These are phyloP conservation scores for Chlamydomonas reinhardtii DNA, from an alignment of 163 green algal species.

Conservation along the genomic window DNA sequence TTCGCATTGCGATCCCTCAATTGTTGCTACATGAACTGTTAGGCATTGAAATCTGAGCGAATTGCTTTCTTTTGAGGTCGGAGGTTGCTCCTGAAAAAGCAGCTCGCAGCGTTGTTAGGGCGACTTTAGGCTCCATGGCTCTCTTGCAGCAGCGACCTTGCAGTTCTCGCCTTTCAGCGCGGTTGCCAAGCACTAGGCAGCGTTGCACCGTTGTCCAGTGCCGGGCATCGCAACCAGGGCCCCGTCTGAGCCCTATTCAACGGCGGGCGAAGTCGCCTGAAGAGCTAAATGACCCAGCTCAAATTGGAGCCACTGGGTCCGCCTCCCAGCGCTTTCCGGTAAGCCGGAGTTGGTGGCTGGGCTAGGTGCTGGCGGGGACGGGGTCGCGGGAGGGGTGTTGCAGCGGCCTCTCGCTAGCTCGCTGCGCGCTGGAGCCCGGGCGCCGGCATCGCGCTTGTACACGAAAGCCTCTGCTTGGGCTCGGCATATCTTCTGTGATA, in stretches of 20 bases:
- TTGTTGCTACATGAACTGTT: not conserved
- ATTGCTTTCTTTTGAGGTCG: too few species aligned
- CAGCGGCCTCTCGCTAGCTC: too few species aligned
- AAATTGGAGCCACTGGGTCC: conserved; percentile 54
- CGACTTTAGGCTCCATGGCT: not conserved
- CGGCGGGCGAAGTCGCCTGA: not conserved
- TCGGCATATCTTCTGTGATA: too few species aligned
- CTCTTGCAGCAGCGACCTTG: not conserved
- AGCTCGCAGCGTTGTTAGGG: not conserved
- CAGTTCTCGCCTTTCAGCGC: not conserved
- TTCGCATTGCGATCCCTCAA: not conserved
- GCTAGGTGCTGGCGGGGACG: too few species aligned
- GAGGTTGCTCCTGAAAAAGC: not conserved
- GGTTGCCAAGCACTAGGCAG: not conserved
- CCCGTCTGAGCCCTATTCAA: not conserved
- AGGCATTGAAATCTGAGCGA: not conserved
- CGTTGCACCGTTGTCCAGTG: not conserved
- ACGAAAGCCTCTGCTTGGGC: too few species aligned
- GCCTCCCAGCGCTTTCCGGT: conserved; percentile 46
- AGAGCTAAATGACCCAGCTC: conserved; percentile 53
- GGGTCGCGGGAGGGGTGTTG: not conserved
- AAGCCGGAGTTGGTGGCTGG: not conserved
- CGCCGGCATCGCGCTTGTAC: not conserved
- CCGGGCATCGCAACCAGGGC: too few species aligned
- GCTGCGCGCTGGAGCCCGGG: not conserved